phyloP scores from a whole-genome alignment of 768 basidiomycete genomes.

The Lactarius trivialis region DNA sequence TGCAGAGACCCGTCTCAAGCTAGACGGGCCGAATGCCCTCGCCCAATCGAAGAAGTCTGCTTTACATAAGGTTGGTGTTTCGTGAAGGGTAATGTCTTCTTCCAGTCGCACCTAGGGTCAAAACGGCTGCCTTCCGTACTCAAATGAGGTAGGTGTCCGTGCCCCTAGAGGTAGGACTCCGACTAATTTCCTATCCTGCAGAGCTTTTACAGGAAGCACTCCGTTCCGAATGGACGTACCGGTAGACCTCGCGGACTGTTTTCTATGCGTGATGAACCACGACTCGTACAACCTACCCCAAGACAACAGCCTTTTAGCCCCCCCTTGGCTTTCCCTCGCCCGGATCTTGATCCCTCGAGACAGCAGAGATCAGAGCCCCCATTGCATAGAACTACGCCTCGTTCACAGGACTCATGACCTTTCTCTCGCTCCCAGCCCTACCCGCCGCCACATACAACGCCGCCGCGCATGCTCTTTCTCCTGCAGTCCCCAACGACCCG shows the following conservation, averaged over 20 bases:
- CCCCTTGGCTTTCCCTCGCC: conserved; percentile 21
- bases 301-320: conserved; percentile 22
- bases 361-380: conserved; percentile 23
- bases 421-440: conserved; percentile 21
- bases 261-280: conserved; percentile 33
- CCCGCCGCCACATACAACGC: conserved; percentile 1
- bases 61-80: no score
- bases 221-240: conserved; percentile 43
- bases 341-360: conserved; percentile 27
- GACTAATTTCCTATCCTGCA: conserved; percentile 24
- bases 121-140: conserved; percentile 55
- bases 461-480: conserved; percentile 21
- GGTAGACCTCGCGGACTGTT: conserved; percentile 37
- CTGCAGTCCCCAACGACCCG: conserved; percentile 23
- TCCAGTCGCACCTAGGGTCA: conserved; percentile 29
- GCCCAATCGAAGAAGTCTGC: no score
- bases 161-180: background rate
- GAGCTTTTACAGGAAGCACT: conserved; percentile 56
- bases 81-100: no score
- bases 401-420: conserved; percentile 25
- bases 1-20: no score
- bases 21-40: no score
- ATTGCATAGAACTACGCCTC: conserved; percentile 25
- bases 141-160: conserved; percentile 45
- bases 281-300: conserved; percentile 22